These are phyloP conservation scores for Diaporthe humulicola DNA, from an alignment of 2,329 filamentous ascomycete genomes.

Conservation along the genomic window DNA sequence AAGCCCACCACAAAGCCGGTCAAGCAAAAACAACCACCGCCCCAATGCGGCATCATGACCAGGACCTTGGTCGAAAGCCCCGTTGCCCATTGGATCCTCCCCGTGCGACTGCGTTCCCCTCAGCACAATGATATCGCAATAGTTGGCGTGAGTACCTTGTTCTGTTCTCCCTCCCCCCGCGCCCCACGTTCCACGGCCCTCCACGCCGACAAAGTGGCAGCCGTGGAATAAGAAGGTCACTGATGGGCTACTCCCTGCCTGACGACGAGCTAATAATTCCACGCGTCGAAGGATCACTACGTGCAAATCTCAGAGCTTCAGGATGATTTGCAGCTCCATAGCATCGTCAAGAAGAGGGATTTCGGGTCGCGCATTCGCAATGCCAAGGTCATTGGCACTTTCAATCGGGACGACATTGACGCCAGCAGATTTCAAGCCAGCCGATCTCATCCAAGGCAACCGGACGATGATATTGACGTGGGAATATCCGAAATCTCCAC, in stretches of 20 bases:
- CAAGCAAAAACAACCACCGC: constrained; percentile 54
- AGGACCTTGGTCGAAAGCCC: constrained; percentile 84
- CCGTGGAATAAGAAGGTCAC: neutral
- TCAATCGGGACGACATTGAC: constrained; percentile 49
- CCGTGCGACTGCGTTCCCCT: constrained; percentile 80
- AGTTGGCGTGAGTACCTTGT: constrained; percentile 73
- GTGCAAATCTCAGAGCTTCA: constrained; percentile 85
- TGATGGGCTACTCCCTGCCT: constrained; percentile 41
- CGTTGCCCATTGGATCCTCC: constrained; percentile 80
- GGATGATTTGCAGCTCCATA: constrained; percentile 77
- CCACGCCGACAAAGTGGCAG: constrained; percentile 12
- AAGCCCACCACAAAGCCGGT: constrained; percentile 50
- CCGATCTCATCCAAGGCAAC: constrained; percentile 44
- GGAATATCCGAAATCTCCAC: constrained; percentile 45
- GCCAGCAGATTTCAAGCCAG: constrained; percentile 37
- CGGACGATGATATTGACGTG: constrained; percentile 57
- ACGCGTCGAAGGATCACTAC: constrained; percentile 72
- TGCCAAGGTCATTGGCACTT: constrained; percentile 79
- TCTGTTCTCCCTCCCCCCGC: neutral
- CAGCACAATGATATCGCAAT: constrained; percentile 86
- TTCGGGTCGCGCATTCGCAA: constrained; percentile 85
- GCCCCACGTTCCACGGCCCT: constrained; percentile 8
- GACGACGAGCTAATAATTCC: constrained; percentile 30
- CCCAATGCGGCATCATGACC: constrained; percentile 79
- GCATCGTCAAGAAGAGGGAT: constrained; percentile 82